These are phyloP conservation scores for Magnaporthiopsis incrustans DNA, from an alignment of 2,329 filamentous ascomycete species.

Conservation along the genomic window DNA sequence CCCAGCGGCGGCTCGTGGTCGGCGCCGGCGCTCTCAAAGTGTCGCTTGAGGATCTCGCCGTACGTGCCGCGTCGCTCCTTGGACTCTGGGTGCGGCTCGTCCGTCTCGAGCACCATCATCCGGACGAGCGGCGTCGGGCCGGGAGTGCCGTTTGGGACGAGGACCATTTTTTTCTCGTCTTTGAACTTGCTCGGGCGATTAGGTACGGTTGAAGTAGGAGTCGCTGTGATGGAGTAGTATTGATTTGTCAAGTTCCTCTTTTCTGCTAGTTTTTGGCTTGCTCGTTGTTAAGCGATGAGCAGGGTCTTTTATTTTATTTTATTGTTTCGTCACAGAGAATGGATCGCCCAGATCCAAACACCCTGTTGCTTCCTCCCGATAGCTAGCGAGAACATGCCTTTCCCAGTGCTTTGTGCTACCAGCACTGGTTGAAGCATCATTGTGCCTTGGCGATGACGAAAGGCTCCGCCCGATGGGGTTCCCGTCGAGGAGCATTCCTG, in stretches of 20 bases:
- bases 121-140: slow-evolving; percentile 16
- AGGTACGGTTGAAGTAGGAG: too few relatives aligned
- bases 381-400: neutral
- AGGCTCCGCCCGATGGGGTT: neutral
- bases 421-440: neutral
- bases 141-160: neutral
- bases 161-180: neutral
- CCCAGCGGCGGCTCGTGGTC: slow-evolving; percentile 44
- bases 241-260: too few relatives aligned
- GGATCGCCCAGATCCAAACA: too few relatives aligned
- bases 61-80: slow-evolving; percentile 41
- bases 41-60: slow-evolving; percentile 42
- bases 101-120: slow-evolving; percentile 50
- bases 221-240: too few relatives aligned
- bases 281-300: too few relatives aligned
- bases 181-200: too few relatives aligned
- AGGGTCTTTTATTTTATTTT: too few relatives aligned
- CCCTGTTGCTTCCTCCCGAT: too few relatives aligned
- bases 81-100: slow-evolving; percentile 44
- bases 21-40: slow-evolving; percentile 42
- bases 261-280: too few relatives aligned
- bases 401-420: too few relatives aligned
- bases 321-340: too few relatives aligned
- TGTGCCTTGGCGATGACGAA: neutral
- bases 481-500: neutral